phyloP scores from a whole-genome alignment of 495 filamentous ascomycete species.

The Pseudotulostoma volvatum region DNA sequence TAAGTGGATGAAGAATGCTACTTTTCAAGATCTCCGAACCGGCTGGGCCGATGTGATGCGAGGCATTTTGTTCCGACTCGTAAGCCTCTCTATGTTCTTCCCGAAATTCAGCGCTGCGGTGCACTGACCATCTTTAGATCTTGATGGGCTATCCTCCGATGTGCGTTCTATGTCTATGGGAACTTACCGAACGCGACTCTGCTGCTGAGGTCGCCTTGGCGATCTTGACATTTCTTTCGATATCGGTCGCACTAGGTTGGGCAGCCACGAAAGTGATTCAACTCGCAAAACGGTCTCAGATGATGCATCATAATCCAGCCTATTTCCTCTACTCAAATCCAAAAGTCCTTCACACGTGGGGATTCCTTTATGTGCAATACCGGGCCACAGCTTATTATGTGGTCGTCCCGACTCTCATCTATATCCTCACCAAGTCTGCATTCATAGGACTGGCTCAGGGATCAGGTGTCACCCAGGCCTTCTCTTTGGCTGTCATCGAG shows the following conservation, averaged over 20 bases:
- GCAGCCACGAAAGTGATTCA: slow-evolving; percentile 63
- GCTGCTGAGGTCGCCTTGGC: slow-evolving; percentile 63
- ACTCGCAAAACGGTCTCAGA: slow-evolving; percentile 60
- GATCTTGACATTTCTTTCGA: slow-evolving; percentile 64
- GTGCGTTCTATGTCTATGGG: slow-evolving; percentile 70
- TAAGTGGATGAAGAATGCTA: slow-evolving; percentile 55
- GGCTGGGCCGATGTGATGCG: slow-evolving; percentile 65
- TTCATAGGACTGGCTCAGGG: slow-evolving; percentile 65
- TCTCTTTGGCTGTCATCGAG: slow-evolving; percentile 63
- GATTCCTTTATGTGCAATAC: slow-evolving; percentile 82
- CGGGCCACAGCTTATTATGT: slow-evolving; percentile 84
- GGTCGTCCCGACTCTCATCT: slow-evolving; percentile 54
- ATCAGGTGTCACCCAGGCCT: slow-evolving; percentile 47
- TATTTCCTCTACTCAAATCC: slow-evolving; percentile 85
- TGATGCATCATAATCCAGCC: slow-evolving; percentile 73
- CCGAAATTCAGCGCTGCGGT: neutral
- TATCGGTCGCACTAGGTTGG: slow-evolving; percentile 53
- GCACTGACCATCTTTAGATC: slow-evolving; percentile 19
- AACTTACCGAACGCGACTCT: slow-evolving; percentile 62
- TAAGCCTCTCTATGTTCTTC: slow-evolving; percentile 11
- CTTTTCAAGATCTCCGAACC: slow-evolving; percentile 69
- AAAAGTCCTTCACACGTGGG: slow-evolving; percentile 74
- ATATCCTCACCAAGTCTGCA: slow-evolving; percentile 60
- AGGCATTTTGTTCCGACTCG: slow-evolving; percentile 67
- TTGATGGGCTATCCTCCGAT: slow-evolving; percentile 79